Base-by-base conservation (phyloP, 805 yeast species). In the Myxozyma mucilagina region DNA sequence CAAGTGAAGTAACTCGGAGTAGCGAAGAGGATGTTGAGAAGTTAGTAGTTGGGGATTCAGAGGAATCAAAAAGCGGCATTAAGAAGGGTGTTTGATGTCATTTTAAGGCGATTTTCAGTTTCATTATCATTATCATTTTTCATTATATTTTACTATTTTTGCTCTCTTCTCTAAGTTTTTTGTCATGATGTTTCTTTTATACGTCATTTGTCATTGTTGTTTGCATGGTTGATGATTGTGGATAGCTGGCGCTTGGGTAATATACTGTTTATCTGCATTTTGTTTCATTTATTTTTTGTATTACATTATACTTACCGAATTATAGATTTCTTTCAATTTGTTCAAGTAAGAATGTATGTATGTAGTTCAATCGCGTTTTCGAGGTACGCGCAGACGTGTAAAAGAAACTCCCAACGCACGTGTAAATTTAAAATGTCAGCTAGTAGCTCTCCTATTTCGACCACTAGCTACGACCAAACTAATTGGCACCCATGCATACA, bases 1-100 rank as follows among this genome's bases (percentile, higher is more conserved):
- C 53, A 32, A 49, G 53, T 16, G 53, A 49, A 18, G 53, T 49
- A 18, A 36, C 53, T n/a, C 42, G 53, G 13, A 36, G 31, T 20
- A 49, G 53, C 18, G 43, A 43, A 6, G 43, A 49, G n/a, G 53
- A 49, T 32, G 53, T 36, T 32, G 43, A 49, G 29, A 24, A 24
- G 29, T 4, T 24, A 24, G 29, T 24, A 24, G 29, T 24, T 4
- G 29, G 29, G 29, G 29, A 24, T 24, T 24, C 29, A 24, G 29
- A 2, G 29, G 29, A 24, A 4, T 24, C 29, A 4, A 24, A 24
- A 24, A 24, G 29, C 4, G 29, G 29, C 29, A 24, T 24, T 24
- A 24, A 24, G 29, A 24, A 24, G 4, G 29, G 29, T 24, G 29
- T 24, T 24, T 24, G 29, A 24, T 24, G 29, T 24, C 29, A 39